phyloP scores from a whole-genome alignment of 768 basidiomycete genomes.

The Mycena venus region DNA sequence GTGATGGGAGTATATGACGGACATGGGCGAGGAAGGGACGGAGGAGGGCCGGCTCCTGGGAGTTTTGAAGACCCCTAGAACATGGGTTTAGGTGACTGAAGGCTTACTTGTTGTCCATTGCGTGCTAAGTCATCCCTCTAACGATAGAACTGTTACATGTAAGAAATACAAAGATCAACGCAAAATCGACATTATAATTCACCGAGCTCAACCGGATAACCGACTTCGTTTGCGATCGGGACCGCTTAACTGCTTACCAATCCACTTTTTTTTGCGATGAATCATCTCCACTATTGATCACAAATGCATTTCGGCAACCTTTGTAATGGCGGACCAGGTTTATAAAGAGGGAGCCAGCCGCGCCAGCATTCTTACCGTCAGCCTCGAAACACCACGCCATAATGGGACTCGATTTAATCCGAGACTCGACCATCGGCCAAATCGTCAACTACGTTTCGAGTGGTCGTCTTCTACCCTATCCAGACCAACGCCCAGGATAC shows the following conservation, averaged over 20 bases:
- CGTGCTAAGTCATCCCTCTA: too few relatives aligned
- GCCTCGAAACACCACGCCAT: background rate
- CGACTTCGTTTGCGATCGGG: background rate
- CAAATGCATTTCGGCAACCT: background rate
- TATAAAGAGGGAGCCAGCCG: background rate
- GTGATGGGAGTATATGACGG: too few relatives aligned
- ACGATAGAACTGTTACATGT: too few relatives aligned
- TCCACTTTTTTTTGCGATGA: background rate
- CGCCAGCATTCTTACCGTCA: background rate
- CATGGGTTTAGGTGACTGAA: too few relatives aligned
- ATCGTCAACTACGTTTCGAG: conserved; percentile 2
- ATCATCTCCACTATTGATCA: background rate
- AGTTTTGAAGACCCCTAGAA: too few relatives aligned
- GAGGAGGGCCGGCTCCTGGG: too few relatives aligned
- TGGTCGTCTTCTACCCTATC: conserved; percentile 6
- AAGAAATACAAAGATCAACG: background rate
- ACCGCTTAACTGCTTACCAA: conserved; percentile 3
- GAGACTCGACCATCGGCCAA: conserved; percentile 18
- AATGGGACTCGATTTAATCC: conserved; percentile 20
- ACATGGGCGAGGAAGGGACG: too few relatives aligned
- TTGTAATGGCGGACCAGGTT: background rate
- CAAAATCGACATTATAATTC: too few relatives aligned
- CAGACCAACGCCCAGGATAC: conserved; percentile 5
- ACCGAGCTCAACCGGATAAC: too few relatives aligned
- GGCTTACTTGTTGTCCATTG: too few relatives aligned